phyloP scores from a whole-genome alignment of 768 basidiomycete genomes.

The Tulasnella sp. region DNA sequence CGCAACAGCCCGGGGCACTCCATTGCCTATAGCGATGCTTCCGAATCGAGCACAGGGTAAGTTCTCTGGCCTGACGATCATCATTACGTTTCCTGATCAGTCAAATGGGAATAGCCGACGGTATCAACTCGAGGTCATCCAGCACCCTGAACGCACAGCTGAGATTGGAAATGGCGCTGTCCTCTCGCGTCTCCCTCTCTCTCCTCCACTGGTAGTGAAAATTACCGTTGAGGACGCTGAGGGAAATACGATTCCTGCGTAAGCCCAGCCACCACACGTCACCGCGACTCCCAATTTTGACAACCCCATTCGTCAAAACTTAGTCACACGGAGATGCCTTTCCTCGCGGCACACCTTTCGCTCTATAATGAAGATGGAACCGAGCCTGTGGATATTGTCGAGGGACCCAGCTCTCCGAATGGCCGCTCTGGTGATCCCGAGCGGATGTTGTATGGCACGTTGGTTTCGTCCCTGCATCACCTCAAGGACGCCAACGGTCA shows the following conservation, averaged over 20 bases:
- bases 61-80: background rate
- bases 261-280: slow-evolving; percentile 41
- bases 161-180: slow-evolving; percentile 66
- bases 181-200: slow-evolving; percentile 75
- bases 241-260: slow-evolving; percentile 75
- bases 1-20: slow-evolving; percentile 22
- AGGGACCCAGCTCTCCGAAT: slow-evolving; percentile 26
- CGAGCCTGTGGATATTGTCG: slow-evolving; percentile 56
- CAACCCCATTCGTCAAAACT: slow-evolving; percentile 33
- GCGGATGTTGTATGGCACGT: slow-evolving; percentile 74
- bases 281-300: slow-evolving; percentile 24
- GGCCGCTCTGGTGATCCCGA: slow-evolving; percentile 46
- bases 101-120: slow-evolving; percentile 34
- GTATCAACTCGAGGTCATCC: slow-evolving; percentile 80
- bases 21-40: slow-evolving; percentile 20
- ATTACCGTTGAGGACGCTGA: slow-evolving; percentile 68
- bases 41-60: slow-evolving; percentile 12
- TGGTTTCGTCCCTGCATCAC: slow-evolving; percentile 77
- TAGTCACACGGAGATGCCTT: slow-evolving; percentile 83
- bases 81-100: background rate
- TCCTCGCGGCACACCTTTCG: slow-evolving; percentile 79
- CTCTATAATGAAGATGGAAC: slow-evolving; percentile 67
- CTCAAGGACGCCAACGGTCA: slow-evolving; percentile 78
- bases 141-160: slow-evolving; percentile 77
- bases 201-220: slow-evolving; percentile 79